Conservation (phyloP, 805 yeast genomes). For the Candida suzukii region DNA sequence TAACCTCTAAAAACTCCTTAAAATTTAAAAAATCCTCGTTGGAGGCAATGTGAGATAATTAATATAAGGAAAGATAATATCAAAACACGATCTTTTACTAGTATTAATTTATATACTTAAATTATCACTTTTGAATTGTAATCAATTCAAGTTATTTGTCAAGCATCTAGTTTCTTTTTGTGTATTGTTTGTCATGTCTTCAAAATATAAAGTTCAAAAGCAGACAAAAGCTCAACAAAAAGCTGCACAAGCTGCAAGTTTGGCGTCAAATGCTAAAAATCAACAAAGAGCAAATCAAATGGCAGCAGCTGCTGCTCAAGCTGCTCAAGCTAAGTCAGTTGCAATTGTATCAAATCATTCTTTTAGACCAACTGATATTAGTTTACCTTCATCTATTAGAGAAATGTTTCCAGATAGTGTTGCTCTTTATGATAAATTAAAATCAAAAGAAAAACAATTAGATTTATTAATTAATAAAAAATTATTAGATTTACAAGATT, state of each 20-base stretch:
- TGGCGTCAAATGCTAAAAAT: neutral
- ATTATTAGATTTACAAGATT: conserved; percentile 76
- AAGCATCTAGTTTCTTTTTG: too few relatives aligned
- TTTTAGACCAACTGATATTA: conserved; percentile 28
- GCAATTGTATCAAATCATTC: conserved; percentile 10
- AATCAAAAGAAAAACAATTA: conserved; percentile 74
- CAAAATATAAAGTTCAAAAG: conserved; percentile 1
- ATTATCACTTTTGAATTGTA: too few relatives aligned
- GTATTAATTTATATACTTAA: too few relatives aligned
- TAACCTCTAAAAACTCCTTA: too few relatives aligned
- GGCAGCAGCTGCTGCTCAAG: conserved; percentile 1
- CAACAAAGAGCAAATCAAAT: neutral
- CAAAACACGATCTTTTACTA: too few relatives aligned
- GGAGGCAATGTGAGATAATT: too few relatives aligned
- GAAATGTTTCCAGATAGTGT: conserved; percentile 38
- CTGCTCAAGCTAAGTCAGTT: conserved; percentile 6
- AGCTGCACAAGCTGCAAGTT: conserved; percentile 1
- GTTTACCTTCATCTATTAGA: conserved; percentile 23
- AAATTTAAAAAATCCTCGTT: too few relatives aligned
- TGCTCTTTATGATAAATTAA: conserved; percentile 59
- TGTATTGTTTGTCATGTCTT: conserved; percentile 4
- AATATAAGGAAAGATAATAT: too few relatives aligned
- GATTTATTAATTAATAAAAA: conserved; percentile 81
- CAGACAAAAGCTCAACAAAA: conserved; percentile 1
- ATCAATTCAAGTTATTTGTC: too few relatives aligned